These are phyloP conservation scores for Solanum chacoense DNA, from an alignment of 305 asterid genomes.

Conservation along the genomic window DNA sequence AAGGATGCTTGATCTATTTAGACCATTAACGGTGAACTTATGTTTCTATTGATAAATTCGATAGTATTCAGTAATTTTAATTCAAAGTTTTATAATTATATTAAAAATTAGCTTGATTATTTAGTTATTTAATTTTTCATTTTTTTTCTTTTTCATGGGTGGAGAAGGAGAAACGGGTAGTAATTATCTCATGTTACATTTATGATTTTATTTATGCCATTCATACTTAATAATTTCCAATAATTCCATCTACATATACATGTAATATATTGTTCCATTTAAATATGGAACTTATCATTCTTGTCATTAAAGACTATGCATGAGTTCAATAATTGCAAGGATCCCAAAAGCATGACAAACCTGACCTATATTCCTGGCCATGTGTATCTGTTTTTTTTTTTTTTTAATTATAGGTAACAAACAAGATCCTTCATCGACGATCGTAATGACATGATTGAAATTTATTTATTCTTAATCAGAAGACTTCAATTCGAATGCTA, in stretches of 20 bases:
- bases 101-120: background rate
- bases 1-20: background rate
- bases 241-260: background rate
- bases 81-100: background rate
- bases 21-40: background rate
- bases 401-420: background rate
- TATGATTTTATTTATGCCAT: background rate
- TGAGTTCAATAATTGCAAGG: conserved; percentile 44
- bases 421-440: background rate
- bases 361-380: conserved; percentile 21
- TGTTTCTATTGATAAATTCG: no score
- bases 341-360: conserved; percentile 50
- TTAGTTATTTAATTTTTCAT: background rate
- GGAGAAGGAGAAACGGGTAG: background rate
- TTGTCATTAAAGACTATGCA: conserved; percentile 31
- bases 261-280: background rate
- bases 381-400: background rate
- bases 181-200: background rate
- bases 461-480: background rate
- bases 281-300: conserved; percentile 7
- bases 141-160: background rate
- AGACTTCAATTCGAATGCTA: accelerated
- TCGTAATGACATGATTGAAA: background rate
- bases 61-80: background rate
- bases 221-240: background rate